Conservation (phyloP, 257 asterid species). For the Solanum commersonii region DNA sequence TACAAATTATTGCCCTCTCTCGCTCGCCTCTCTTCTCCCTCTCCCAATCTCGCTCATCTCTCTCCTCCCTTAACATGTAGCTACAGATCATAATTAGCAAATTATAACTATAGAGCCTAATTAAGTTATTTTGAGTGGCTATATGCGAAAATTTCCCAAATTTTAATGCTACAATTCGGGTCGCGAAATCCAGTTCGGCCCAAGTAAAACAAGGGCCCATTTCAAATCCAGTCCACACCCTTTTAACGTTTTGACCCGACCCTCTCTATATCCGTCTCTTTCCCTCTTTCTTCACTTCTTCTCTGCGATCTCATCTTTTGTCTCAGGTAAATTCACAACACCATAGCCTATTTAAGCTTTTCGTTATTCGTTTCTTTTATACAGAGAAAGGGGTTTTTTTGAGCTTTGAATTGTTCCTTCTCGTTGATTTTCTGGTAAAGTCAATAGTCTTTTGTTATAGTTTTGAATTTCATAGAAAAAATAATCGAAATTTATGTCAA, state of each 20-base stretch:
- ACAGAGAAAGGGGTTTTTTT: background rate
- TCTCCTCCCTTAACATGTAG: no score
- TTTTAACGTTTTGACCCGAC: constrained; percentile 16
- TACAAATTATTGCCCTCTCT: background rate
- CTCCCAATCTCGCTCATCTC: no score
- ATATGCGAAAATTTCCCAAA: background rate
- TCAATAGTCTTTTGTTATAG: background rate
- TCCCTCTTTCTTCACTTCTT: constrained; percentile 1
- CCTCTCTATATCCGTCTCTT: background rate
- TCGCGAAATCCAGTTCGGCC: background rate
- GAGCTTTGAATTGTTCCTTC: background rate
- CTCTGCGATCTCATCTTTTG: background rate
- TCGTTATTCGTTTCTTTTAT: background rate
- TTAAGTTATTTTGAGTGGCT: no score
- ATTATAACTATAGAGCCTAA: no score
- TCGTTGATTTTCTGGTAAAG: background rate
- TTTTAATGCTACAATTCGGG: background rate
- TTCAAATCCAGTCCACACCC: background rate
- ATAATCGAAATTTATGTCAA: background rate
- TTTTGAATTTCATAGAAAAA: background rate
- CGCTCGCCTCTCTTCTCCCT: background rate
- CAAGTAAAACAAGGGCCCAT: background rate
- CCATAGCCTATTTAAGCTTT: background rate
- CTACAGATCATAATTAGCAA: no score
- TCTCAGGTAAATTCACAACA: background rate